Conservation (phyloP, 768 basidiomycete species). For the Flagelloscypha sp. region DNA sequence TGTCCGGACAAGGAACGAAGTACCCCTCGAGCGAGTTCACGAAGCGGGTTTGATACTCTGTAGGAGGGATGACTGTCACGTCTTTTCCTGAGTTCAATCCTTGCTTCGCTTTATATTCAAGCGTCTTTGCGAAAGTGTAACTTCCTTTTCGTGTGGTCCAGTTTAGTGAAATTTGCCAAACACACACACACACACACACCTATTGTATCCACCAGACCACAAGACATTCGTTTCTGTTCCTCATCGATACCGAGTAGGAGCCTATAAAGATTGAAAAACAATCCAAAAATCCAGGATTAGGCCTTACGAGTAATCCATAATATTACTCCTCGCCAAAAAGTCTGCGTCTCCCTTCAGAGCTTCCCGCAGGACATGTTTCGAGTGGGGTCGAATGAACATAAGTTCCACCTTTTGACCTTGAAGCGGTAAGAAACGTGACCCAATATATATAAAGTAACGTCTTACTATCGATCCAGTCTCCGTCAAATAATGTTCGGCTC, state of each 20-base stretch:
- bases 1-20: constrained; percentile 68
- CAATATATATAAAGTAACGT: background rate
- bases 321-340: constrained; percentile 65
- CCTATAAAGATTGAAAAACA: constrained; percentile 22
- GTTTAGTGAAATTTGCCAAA: background rate
- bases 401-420: constrained; percentile 58
- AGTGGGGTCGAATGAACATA: constrained; percentile 62
- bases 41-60: constrained; percentile 74
- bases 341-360: constrained; percentile 66
- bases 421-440: background rate
- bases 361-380: constrained; percentile 61
- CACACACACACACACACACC: constrained; percentile 26
- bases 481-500: constrained; percentile 72
- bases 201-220: constrained; percentile 80
- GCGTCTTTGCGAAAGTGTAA: constrained; percentile 78
- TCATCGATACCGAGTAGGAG: constrained; percentile 69
- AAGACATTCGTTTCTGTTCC: constrained; percentile 56
- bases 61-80: constrained; percentile 72
- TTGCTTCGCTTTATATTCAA: constrained; percentile 82
- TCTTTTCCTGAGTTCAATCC: constrained; percentile 63
- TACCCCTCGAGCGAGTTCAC: constrained; percentile 65
- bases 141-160: constrained; percentile 48
- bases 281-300: background rate
- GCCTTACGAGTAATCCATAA: constrained; percentile 81
- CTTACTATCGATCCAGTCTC: constrained; percentile 77